Conservation (phyloP, 805 yeast genomes). For the Saccharomycopsis fodiens region DNA sequence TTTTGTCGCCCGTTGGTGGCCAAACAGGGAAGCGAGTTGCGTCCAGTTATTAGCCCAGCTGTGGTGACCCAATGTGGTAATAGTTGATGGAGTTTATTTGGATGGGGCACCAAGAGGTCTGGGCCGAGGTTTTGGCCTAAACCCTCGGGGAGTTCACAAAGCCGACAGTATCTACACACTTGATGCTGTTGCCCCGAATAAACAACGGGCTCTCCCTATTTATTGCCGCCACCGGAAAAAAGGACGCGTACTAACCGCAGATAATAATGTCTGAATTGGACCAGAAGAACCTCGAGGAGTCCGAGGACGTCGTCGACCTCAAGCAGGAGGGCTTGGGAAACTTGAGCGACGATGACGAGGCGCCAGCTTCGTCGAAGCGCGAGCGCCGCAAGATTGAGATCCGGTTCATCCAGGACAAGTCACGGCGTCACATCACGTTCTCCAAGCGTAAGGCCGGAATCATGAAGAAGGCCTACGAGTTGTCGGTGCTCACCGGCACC, state of each 20-base stretch:
- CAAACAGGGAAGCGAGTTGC: too few relatives aligned
- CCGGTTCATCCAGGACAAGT: slow-evolving; percentile 94
- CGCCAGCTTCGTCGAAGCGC: slow-evolving; percentile 26
- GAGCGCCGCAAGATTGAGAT: slow-evolving; percentile 91
- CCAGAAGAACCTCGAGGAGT: slow-evolving; percentile 13
- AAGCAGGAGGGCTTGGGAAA: slow-evolving; percentile 23
- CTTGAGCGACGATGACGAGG: slow-evolving; percentile 42
- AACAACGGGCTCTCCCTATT: background rate
- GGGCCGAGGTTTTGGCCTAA: too few relatives aligned
- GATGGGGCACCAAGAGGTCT: background rate
- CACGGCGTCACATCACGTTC: slow-evolving; percentile 95
- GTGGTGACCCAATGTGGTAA: slow-evolving; percentile 1
- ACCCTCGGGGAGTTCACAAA: too few relatives aligned
- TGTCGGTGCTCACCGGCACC: slow-evolving; percentile 94
- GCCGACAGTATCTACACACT: too few relatives aligned
- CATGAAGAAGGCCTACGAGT: slow-evolving; percentile 99
- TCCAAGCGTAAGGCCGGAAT: slow-evolving; percentile 98
- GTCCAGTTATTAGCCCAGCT: background rate
- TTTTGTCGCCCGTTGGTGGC: too few relatives aligned
- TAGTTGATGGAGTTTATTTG: background rate
- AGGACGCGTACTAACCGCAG: background rate
- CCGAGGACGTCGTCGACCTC: slow-evolving; percentile 13
- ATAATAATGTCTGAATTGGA: slow-evolving; percentile 17
- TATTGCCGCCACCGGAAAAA: background rate
- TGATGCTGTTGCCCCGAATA: background rate